phyloP scores from a whole-genome alignment of 257 asterid genomes.

The Galeopsis tetrahit region DNA sequence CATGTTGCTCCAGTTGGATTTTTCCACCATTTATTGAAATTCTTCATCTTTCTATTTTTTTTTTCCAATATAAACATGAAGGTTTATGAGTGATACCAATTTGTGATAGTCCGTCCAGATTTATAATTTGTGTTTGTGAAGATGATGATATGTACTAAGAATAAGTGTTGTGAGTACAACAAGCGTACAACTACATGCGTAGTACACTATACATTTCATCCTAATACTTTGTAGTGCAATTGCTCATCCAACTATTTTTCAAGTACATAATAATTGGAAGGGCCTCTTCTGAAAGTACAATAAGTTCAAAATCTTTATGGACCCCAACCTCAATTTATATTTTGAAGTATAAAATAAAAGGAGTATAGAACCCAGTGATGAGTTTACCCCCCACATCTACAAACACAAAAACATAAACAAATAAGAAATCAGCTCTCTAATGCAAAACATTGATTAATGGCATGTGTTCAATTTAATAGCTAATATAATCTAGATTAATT shows the following conservation, averaged over 20 bases:
- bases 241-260: neutral
- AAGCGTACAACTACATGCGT: neutral
- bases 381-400: conserved; percentile 20
- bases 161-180: conserved; percentile 27
- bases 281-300: conserved; percentile 24
- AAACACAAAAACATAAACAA: no score
- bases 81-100: neutral
- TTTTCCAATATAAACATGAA: neutral
- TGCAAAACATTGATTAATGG: no score
- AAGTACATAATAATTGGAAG: conserved; percentile 27
- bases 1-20: conserved; percentile 42
- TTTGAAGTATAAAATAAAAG: no score
- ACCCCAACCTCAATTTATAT: no score
- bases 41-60: neutral
- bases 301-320: no score
- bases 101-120: neutral
- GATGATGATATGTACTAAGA: conserved; percentile 5
- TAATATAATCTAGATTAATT: conserved; percentile 43
- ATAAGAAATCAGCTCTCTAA: no score
- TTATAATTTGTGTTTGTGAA: conserved; percentile 15
- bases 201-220: neutral
- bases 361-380: no score
- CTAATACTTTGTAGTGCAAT: conserved; percentile 28
- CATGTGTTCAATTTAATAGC: conserved; percentile 26
- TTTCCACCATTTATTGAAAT: conserved; percentile 22